Conservation (phyloP, 2,329 filamentous ascomycete species). For the Dothistroma pini region DNA sequence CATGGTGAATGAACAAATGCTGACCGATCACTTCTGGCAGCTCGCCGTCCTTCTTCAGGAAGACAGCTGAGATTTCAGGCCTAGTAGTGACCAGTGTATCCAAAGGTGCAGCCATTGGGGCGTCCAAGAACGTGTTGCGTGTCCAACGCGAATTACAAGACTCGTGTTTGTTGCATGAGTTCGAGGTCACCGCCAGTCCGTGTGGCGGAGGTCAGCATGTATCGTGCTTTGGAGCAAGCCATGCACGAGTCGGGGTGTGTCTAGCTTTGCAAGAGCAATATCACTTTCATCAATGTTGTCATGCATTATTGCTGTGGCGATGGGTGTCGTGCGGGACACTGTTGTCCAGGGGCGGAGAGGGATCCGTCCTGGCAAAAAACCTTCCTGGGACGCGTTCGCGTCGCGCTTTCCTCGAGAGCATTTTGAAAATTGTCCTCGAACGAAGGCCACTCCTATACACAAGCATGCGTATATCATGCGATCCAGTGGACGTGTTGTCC, state of each 20-base stretch:
- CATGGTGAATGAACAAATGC: conserved; percentile 4
- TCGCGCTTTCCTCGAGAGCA: neutral
- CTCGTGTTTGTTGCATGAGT: neutral
- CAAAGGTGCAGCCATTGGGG: conserved; percentile 4
- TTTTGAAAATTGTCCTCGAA: neutral
- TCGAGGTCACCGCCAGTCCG: neutral
- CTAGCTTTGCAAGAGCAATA: neutral
- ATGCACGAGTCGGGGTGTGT: neutral
- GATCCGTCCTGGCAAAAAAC: neutral
- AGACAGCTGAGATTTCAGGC: neutral
- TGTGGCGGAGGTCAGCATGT: neutral
- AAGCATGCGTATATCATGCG: no score
- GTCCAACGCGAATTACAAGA: neutral
- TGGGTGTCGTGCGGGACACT: neutral
- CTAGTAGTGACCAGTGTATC: conserved; percentile 2
- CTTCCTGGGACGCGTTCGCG: neutral
- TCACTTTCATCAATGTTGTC: neutral
- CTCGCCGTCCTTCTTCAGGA: neutral
- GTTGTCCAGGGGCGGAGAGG: neutral
- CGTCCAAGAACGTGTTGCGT: neutral
- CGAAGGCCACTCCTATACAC: no score
- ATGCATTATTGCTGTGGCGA: neutral
- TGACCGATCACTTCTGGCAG: neutral
- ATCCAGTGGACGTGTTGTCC: no score
- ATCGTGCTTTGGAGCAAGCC: neutral